Base-by-base conservation (phyloP, 306 rosid species). In the Glycyrrhiza uralensis region DNA sequence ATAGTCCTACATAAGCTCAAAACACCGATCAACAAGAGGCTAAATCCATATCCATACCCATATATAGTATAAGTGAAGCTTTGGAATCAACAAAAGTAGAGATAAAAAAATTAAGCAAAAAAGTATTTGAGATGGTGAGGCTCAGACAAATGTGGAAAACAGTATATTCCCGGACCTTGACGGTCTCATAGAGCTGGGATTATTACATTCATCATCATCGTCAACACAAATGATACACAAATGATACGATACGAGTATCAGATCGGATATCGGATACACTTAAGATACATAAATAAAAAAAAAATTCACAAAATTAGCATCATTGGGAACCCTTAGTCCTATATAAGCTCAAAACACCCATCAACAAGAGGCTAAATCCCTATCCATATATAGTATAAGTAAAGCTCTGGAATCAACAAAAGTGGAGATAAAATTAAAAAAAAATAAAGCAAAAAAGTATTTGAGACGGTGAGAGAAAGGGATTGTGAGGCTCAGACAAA, bases 131-230 rank as follows among this genome's bases (percentile, higher is more conserved):
- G 4, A 19, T n/a, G n/a, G 10, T 12, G 9, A 46, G 76, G 54
- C 84, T 83, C 84, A 83, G 87, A 83, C 8, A 75, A 83, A 83
- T 75, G 83, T 65, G 84, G 59, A 71, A 41, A 49, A 41, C n/a
- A 4, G 12, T 59, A 3, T 32, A 83, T 58, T 83, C 86, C 81
- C 62, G 4, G 84, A 75, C 84, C 84, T 24, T 39, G 10, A n/a
- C 12, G 4, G 76, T 32, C 83, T 83, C 86, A 33, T 75, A 75
- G 86, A 83, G 86, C 86, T 83, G 86, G 86, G 86, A 79, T 79
- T n/a, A n/a, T n/a, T 72, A 75, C 81, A 75, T 65, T 64, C 70
- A 70, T 83, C 84, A 75, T 83, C 86, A 83, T 79, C 17, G 83
- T 23, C 74, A 28, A 11, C 7, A 47, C n/a, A 70, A 65, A 32